Base-by-base conservation (phyloP, 2,329 filamentous ascomycete genomes). In the Ophiostoma tasmaniense region DNA sequence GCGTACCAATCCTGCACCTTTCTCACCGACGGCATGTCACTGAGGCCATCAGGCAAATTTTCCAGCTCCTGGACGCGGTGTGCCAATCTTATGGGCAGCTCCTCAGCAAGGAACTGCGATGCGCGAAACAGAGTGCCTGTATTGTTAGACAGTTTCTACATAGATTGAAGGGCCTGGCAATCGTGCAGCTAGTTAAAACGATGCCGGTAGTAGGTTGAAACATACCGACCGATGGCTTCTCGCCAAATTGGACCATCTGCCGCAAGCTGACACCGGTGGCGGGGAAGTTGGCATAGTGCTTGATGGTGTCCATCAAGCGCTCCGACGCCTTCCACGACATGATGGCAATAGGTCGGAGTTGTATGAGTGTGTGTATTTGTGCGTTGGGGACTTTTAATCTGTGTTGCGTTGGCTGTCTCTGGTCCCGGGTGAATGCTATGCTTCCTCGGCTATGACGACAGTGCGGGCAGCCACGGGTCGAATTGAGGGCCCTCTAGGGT, bases 201-300 rank as follows among this genome's bases (percentile, higher is more conserved):
- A 33, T 11, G 11, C 25, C 17, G 11, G 3, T 25, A 39, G 11
- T 14, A 14, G 37, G 37, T 13, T 14, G 37, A 11, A 61, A 79
- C 85, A 76, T 83, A 95, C 92, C 92, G 75, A 89, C 91, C 20
- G 93, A 97, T 67, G 94, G 93, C 78, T 89, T 91, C 82, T 97
- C 93, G 77, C 94, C 94, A 79, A 98, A 98, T 80, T 98, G 94
- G 70, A 98, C 94, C 95, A 99, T 99, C 85, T 99, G 95, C 79
- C 95, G 88, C 80, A 99, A 85, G 78, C 93, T 97, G 75, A 96
- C 91, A 76, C 95, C 95, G 17, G 95, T 99, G 71, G 95, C 95
- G 73, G 95, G 95, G 80, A 98, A 99, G 80, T 89, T 92, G 79
- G 93, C 92, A 86, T 97, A 97, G 82, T 97, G 93, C 80, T 90